A percentile compares a stretch with the other conserved stretches of the same genome.
Evolutionary conservation across 2,329 filamentous ascomycete genomes (phyloP).

Genomic region (Epichloe scottii): DNA sequence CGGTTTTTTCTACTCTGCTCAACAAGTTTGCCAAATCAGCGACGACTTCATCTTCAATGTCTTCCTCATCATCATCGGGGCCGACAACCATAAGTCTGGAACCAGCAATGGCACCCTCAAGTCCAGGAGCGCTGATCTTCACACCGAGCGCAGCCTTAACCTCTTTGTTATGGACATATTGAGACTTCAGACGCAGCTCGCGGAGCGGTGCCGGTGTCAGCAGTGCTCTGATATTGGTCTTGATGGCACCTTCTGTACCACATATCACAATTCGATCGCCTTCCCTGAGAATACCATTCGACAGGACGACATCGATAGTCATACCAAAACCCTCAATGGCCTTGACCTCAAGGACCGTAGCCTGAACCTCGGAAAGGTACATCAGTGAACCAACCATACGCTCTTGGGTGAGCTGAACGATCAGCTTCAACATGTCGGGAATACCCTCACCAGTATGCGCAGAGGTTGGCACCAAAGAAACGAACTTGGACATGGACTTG

Average conservation of each 20-base stretch:
- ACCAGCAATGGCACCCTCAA: conserved; percentile 92
- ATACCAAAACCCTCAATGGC: conserved; percentile 97
- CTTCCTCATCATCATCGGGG: conserved; percentile 90
- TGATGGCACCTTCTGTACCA: conserved; percentile 91
- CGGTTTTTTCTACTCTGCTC: conserved; percentile 80
- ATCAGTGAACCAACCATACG: conserved; percentile 95
- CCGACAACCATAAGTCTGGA: conserved; percentile 90
- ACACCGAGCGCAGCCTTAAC: conserved; percentile 97
- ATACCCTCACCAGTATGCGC: conserved; percentile 99
- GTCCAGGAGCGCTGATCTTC: conserved; percentile 93
- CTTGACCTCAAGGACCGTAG: conserved; percentile 97
- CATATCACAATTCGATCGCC: conserved; percentile 92
- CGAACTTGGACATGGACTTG: conserved; percentile 87
- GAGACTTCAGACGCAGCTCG: conserved; percentile 87
- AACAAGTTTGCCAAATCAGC: conserved; percentile 84
- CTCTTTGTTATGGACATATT: conserved; percentile 98
- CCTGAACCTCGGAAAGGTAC: conserved; percentile 96
- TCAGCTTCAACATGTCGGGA: conserved; percentile 94
- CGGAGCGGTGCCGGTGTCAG: conserved; percentile 87
- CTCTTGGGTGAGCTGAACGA: conserved; percentile 85
- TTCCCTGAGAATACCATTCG: conserved; percentile 88
- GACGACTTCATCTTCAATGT: conserved; percentile 94
- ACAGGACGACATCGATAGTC: conserved; percentile 93
- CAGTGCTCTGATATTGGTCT: conserved; percentile 87
- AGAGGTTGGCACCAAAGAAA: conserved; percentile 94